phyloP scores from a whole-genome alignment of 1,284 basidiomycete genomes.

The Limonomyces culmigenus region DNA sequence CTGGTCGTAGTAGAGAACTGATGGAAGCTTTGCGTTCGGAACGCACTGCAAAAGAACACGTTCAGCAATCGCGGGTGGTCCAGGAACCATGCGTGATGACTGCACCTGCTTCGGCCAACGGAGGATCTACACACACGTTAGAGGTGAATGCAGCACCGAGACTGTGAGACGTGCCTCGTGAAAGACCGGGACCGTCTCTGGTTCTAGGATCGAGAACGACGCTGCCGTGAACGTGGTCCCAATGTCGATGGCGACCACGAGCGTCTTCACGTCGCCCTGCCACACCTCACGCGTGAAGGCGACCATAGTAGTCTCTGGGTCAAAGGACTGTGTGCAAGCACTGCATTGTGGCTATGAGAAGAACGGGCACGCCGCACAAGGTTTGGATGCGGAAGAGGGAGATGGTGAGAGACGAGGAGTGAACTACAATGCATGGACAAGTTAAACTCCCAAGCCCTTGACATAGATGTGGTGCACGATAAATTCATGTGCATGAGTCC shows the following conservation, averaged over 20 bases:
- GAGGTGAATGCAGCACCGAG: conserved; percentile 26
- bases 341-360: too few relatives aligned
- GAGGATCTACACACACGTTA: neutral
- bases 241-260: conserved; percentile 60
- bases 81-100: neutral
- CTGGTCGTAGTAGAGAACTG: conserved; percentile 53
- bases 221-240: conserved; percentile 64
- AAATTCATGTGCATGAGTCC: too few relatives aligned
- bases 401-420: too few relatives aligned
- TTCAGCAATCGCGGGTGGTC: conserved; percentile 2
- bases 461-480: too few relatives aligned
- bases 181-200: conserved; percentile 56
- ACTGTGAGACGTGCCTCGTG: too few relatives aligned
- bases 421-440: too few relatives aligned
- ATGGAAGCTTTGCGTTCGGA: conserved; percentile 67
- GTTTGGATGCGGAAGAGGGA: too few relatives aligned
- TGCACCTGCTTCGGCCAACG: neutral
- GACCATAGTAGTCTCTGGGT: too few relatives aligned
- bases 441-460: too few relatives aligned
- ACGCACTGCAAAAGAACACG: too few relatives aligned
- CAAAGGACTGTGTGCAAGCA: too few relatives aligned
- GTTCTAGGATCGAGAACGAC: conserved; percentile 62
- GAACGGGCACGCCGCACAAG: too few relatives aligned
- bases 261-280: conserved; percentile 36
- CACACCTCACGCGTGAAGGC: conserved; percentile 55